Evolutionary conservation across 2,329 filamentous ascomycete species (phyloP).

Genomic region (Amylocarpus encephaloides): DNA sequence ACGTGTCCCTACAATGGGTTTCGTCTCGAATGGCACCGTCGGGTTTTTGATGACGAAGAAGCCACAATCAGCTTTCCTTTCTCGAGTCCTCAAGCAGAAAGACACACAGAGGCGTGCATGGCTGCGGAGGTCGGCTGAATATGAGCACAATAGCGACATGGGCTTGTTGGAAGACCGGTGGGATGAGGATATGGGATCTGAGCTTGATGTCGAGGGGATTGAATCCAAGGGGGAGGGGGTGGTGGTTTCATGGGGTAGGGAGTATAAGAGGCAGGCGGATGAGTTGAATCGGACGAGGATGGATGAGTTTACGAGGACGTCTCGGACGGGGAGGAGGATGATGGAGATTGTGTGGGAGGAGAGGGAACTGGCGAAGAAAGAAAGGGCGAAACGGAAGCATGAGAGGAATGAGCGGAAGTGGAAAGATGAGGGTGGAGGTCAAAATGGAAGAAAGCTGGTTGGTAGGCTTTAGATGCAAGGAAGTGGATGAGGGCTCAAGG

Average conservation of each 20-base stretch:
- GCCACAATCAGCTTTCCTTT: conserved; percentile 55
- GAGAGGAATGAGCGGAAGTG: conserved; percentile 9
- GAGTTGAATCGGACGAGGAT: too few relatives aligned
- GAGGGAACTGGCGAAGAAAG: conserved; percentile 32
- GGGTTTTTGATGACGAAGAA: conserved; percentile 63
- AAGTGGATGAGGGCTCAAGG: too few relatives aligned
- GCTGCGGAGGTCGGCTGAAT: conserved; percentile 30
- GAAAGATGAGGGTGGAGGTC: neutral
- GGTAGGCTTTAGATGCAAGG: neutral
- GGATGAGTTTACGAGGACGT: conserved; percentile 4
- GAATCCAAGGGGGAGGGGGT: too few relatives aligned
- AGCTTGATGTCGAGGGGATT: too few relatives aligned
- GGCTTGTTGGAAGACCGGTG: conserved; percentile 7
- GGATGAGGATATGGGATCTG: neutral
- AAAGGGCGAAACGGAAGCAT: conserved; percentile 27
- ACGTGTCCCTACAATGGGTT: conserved; percentile 49
- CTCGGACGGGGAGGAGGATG: conserved; percentile 35
- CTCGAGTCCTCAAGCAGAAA: conserved; percentile 50
- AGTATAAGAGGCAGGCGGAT: too few relatives aligned
- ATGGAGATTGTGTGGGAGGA: neutral
- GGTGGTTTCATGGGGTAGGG: too few relatives aligned
- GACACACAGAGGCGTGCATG: conserved; percentile 38
- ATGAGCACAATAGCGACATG: conserved; percentile 28
- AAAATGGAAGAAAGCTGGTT: neutral
- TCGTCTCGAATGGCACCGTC: conserved; percentile 44